Conservation (phyloP, 2,329 filamentous ascomycete genomes). For the Fusarium cyanostomum region DNA sequence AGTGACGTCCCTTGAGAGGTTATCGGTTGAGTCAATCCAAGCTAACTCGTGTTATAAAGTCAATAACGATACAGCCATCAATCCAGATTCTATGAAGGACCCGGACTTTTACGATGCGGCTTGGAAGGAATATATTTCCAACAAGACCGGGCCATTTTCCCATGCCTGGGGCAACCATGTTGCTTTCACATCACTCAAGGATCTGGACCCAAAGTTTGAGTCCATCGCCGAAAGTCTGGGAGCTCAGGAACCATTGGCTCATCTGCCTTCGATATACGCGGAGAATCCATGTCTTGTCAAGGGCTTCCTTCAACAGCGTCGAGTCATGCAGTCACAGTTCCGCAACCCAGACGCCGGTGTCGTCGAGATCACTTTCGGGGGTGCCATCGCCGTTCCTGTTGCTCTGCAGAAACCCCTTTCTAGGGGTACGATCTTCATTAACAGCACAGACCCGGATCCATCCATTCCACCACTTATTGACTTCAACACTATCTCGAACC, state of each 20-base stretch:
- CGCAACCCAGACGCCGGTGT: slow-evolving; percentile 25
- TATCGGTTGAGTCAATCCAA: too few species aligned
- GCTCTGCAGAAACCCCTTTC: slow-evolving; percentile 38
- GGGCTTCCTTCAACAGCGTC: slow-evolving; percentile 24
- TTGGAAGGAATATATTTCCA: slow-evolving; percentile 32
- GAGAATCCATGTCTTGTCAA: slow-evolving; percentile 19
- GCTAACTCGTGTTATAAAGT: background rate
- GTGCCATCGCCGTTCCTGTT: slow-evolving; percentile 16
- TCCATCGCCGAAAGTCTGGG: slow-evolving; percentile 11
- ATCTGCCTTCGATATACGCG: slow-evolving; percentile 33
- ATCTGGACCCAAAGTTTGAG: slow-evolving; percentile 15
- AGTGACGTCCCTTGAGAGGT: too few species aligned
- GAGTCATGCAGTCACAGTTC: slow-evolving; percentile 24
- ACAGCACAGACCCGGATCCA: slow-evolving; percentile 32
- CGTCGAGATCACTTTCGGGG: slow-evolving; percentile 34
- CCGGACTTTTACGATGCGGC: slow-evolving; percentile 35
- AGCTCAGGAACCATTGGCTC: slow-evolving; percentile 24
- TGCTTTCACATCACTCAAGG: slow-evolving; percentile 31
- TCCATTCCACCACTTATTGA: slow-evolving; percentile 31
- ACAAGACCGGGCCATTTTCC: slow-evolving; percentile 40
- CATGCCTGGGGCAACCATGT: slow-evolving; percentile 35
- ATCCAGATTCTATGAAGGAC: slow-evolving; percentile 33
- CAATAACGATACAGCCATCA: slow-evolving; percentile 16
- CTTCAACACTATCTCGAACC: slow-evolving; percentile 36
- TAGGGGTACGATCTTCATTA: slow-evolving; percentile 36